phyloP scores from a whole-genome alignment of 164 flowering plant genomes.

The Berberis vulgaris region DNA sequence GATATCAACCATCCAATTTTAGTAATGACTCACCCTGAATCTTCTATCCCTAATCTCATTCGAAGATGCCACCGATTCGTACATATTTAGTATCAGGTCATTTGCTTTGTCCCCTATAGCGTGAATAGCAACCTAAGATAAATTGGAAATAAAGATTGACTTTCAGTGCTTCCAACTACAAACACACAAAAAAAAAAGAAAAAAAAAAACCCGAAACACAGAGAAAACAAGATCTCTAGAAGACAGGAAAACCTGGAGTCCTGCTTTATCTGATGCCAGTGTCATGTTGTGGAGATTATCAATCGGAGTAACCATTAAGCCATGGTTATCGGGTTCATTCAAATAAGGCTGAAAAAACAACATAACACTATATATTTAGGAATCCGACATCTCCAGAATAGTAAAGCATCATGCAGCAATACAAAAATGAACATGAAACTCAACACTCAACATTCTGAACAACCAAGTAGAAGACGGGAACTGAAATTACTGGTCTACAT shows the following conservation, averaged over 20 bases:
- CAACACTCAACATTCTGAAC: too few species aligned
- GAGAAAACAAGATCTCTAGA: too few species aligned
- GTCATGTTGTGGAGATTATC: slow-evolving; percentile 65
- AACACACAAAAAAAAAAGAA: neutral
- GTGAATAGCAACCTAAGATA: slow-evolving; percentile 79
- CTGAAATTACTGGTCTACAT: too few species aligned
- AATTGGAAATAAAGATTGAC: neutral
- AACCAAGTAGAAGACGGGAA: too few species aligned
- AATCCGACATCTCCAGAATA: neutral
- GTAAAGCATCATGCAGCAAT: neutral
- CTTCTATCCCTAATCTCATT: slow-evolving; percentile 75
- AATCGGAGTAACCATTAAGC: slow-evolving; percentile 56
- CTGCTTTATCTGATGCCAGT: slow-evolving; percentile 49
- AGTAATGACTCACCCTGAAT: slow-evolving; percentile 56
- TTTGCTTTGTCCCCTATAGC: slow-evolving; percentile 96
- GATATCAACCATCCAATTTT: neutral
- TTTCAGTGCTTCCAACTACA: neutral
- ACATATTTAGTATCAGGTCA: slow-evolving; percentile 68
- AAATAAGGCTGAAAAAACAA: slow-evolving; percentile 48
- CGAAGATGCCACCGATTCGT: slow-evolving; percentile 38
- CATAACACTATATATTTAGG: neutral
- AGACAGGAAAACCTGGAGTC: slow-evolving; percentile 59
- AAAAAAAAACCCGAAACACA: neutral
- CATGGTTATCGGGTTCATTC: slow-evolving; percentile 70
- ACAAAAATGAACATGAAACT: too few species aligned